These are phyloP conservation scores for Xerocomellus dryophilus DNA, from an alignment of 768 basidiomycete species.

Conservation along the genomic window DNA sequence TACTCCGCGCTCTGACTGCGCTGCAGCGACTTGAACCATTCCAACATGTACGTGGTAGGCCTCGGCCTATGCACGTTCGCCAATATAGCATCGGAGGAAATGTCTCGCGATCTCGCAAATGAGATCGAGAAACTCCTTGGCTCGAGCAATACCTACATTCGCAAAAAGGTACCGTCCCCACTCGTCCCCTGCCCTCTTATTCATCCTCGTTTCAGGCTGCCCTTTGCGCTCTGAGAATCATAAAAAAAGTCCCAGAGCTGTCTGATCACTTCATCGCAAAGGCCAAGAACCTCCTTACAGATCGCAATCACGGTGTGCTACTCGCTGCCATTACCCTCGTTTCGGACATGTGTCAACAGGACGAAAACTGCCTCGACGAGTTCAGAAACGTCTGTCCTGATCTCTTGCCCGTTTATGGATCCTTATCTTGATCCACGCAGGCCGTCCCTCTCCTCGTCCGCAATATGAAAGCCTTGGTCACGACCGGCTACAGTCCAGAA, in stretches of 20 bases:
- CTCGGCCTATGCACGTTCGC: constrained; percentile 97
- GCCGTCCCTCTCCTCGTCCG: constrained; percentile 91
- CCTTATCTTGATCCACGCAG: constrained; percentile 39
- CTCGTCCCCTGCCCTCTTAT: background rate
- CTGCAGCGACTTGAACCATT: constrained; percentile 95
- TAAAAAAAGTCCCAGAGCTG: constrained; percentile 95
- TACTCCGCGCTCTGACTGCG: constrained; percentile 9
- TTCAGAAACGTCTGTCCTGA: constrained; percentile 75
- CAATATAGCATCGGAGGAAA: constrained; percentile 98
- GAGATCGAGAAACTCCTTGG: constrained; percentile 97
- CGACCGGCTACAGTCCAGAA: constrained; percentile 96
- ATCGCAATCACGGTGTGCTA: constrained; percentile 95
- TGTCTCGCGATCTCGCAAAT: constrained; percentile 96
- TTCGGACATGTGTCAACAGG: constrained; percentile 88
- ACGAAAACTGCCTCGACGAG: constrained; percentile 69
- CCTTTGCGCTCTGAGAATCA: constrained; percentile 88
- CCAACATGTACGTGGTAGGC: constrained; percentile 98
- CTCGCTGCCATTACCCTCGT: constrained; percentile 93
- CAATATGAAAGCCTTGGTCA: constrained; percentile 90
- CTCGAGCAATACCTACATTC: constrained; percentile 96
- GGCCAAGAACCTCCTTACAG: constrained; percentile 86
- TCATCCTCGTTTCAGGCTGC: constrained; percentile 61
- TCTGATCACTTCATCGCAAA: constrained; percentile 88
- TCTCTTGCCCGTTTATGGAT: background rate
- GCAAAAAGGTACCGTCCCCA: constrained; percentile 75